phyloP scores from a whole-genome alignment of 2,329 filamentous ascomycete genomes.

The Penicillium thymicola region DNA sequence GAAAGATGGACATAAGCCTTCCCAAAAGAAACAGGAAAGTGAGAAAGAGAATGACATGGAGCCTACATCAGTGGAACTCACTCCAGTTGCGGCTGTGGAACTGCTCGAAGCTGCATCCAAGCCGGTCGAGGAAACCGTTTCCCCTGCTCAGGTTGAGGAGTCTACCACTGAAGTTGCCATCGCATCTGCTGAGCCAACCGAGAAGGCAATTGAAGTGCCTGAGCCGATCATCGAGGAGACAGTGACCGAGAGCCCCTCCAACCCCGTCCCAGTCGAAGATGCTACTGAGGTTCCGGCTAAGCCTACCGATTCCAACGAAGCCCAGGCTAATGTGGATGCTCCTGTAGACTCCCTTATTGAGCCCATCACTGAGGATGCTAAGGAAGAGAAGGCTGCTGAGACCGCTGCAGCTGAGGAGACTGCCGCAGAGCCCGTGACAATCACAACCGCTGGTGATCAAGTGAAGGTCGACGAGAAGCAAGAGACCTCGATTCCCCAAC shows the following conservation, averaged over 20 bases:
- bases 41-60: conserved; percentile 21
- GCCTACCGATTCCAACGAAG: background rate
- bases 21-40: conserved; percentile 9
- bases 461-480: background rate
- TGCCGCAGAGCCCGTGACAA: background rate
- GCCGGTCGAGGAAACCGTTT: background rate
- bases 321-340: background rate
- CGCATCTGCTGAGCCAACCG: background rate
- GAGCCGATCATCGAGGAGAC: conserved; percentile 12
- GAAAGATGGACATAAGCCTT: conserved; percentile 9
- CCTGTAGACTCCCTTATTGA: background rate
- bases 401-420: background rate
- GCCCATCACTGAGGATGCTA: background rate
- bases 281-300: background rate
- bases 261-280: background rate
- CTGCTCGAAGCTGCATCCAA: conserved; percentile 2
- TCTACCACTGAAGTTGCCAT: background rate
- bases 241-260: background rate
- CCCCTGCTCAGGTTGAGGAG: background rate
- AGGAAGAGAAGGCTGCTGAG: background rate
- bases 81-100: conserved; percentile 2
- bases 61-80: background rate
- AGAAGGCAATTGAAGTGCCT: conserved; percentile 4
- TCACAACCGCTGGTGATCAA: background rate
- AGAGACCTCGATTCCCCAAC: background rate